Evolutionary conservation across 345 rosid genomes (phyloP).

Genomic region (Draba incana): DNA sequence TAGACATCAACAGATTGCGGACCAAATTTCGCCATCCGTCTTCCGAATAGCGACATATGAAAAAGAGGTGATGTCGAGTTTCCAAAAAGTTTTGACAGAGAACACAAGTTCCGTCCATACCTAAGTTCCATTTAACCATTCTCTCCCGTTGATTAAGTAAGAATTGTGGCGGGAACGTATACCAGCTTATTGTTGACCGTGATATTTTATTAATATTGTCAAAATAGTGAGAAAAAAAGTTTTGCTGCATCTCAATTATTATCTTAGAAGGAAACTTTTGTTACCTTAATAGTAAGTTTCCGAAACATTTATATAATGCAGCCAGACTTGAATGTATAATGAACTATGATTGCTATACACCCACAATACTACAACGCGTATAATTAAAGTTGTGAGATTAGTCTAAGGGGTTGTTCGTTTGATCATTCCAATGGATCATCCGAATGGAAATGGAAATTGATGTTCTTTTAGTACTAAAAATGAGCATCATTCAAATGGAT

Average conservation of each 20-base stretch:
- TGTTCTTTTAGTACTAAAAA: too few relatives aligned
- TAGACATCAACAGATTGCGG: too few relatives aligned
- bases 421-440: too few relatives aligned
- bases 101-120: too few relatives aligned
- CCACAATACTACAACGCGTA: slow-evolving; percentile 84
- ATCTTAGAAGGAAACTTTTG: not conserved
- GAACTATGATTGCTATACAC: slow-evolving; percentile 58
- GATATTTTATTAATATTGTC: slow-evolving; percentile 95
- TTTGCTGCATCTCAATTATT: not conserved
- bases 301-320: slow-evolving; percentile 41
- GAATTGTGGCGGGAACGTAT: slow-evolving; percentile 85
- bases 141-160: slow-evolving; percentile 52
- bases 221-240: slow-evolving; percentile 98
- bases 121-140: too few relatives aligned
- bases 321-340: slow-evolving; percentile 91
- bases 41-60: too few relatives aligned
- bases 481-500: too few relatives aligned
- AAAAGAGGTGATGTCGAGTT: too few relatives aligned
- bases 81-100: too few relatives aligned
- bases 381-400: slow-evolving; percentile 38
- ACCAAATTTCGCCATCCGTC: too few relatives aligned
- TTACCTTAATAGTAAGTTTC: slow-evolving; percentile 15
- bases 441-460: too few relatives aligned
- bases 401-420: slow-evolving; percentile 18
- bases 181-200: slow-evolving; percentile 88